Percentiles rank a stretch among this genome's conserved stretches.
phyloP scores from a whole-genome alignment of 176 grass and related monocot genomes.

The Triticum timopheevii region DNA sequence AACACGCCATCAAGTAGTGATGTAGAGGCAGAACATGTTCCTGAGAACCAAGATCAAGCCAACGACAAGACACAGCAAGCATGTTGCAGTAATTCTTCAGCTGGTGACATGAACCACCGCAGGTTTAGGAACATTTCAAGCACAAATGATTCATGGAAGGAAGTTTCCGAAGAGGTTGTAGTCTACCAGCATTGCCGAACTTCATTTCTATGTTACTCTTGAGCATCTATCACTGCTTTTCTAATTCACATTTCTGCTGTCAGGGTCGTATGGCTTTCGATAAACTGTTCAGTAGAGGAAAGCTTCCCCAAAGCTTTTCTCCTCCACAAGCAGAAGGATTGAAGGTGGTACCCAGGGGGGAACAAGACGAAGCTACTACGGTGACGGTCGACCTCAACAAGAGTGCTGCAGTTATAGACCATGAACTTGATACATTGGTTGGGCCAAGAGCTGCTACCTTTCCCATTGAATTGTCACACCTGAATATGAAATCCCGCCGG shows the following conservation, averaged over 20 bases:
- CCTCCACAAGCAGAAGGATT: slow-evolving; percentile 47
- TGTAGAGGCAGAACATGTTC: slow-evolving; percentile 54
- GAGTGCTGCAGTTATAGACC: slow-evolving; percentile 26
- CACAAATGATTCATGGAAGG: slow-evolving; percentile 84
- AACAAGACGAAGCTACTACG: slow-evolving; percentile 30
- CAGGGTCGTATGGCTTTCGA: slow-evolving; percentile 96
- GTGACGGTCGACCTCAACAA: slow-evolving; percentile 67
- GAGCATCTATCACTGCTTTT: slow-evolving; percentile 47
- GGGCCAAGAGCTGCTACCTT: slow-evolving; percentile 33
- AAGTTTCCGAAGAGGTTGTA: slow-evolving; percentile 93
- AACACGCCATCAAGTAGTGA: slow-evolving; percentile 91
- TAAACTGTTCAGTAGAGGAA: slow-evolving; percentile 80
- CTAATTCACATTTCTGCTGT: slow-evolving; percentile 64
- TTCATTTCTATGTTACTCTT: slow-evolving; percentile 34
- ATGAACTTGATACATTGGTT: slow-evolving; percentile 32
- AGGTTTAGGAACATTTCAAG: slow-evolving; percentile 74
- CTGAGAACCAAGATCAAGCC: slow-evolving; percentile 62
- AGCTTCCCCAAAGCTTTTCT: slow-evolving; percentile 94
- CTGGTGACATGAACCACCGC: slow-evolving; percentile 57
- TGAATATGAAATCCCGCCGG: slow-evolving; percentile 62
- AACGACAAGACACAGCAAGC: slow-evolving; percentile 48
- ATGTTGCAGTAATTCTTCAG: slow-evolving; percentile 61
- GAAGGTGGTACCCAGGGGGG: slow-evolving; percentile 36
- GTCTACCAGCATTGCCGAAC: slow-evolving; percentile 30
- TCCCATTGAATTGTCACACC: slow-evolving; percentile 35